Conservation (phyloP, 192 early-diverging fungal genomes). For the Coemansia sp. region DNA sequence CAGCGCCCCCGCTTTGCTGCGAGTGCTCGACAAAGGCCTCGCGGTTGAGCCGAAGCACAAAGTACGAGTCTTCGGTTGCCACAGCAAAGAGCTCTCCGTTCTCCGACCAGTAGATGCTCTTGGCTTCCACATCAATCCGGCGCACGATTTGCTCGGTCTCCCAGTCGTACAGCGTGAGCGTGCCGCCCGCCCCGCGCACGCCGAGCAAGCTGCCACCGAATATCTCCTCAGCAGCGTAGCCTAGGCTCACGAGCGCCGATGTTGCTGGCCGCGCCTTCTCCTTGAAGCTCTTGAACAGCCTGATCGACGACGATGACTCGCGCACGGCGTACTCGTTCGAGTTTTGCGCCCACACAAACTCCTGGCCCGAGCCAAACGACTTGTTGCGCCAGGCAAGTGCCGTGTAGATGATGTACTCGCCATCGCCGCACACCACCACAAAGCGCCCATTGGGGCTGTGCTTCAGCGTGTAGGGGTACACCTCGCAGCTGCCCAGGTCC, state of each 20-base stretch:
- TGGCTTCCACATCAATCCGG: slow-evolving; percentile 91
- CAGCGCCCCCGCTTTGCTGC: slow-evolving; percentile 66
- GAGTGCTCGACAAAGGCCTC: slow-evolving; percentile 77
- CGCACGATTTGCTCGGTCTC: slow-evolving; percentile 89
- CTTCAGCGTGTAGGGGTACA: slow-evolving; percentile 94
- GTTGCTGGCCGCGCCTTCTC: slow-evolving; percentile 67
- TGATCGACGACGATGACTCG: slow-evolving; percentile 89
- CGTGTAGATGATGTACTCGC: slow-evolving; percentile 99
- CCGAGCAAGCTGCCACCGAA: slow-evolving; percentile 93
- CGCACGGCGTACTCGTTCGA: slow-evolving; percentile 97
- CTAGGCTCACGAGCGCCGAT: slow-evolving; percentile 66
- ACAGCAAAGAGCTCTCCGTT: slow-evolving; percentile 90
- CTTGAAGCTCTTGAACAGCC: slow-evolving; percentile 95
- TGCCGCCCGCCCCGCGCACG: slow-evolving; percentile 70
- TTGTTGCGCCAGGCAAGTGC: slow-evolving; percentile 99
- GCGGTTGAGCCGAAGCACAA: slow-evolving; percentile 94
- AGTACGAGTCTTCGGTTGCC: slow-evolving; percentile 91
- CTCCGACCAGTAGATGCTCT: slow-evolving; percentile 95
- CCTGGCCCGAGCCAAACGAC: slow-evolving; percentile 91
- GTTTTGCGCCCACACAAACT: slow-evolving; percentile 98
- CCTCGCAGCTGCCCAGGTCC: slow-evolving; percentile 97
- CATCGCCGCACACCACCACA: slow-evolving; percentile 98
- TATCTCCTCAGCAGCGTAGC: slow-evolving; percentile 91
- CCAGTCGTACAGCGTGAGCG: slow-evolving; percentile 98
- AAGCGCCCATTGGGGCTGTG: slow-evolving; percentile 99